phyloP scores from a whole-genome alignment of 129 eudicot genomes.

The Tagetes patula region DNA sequence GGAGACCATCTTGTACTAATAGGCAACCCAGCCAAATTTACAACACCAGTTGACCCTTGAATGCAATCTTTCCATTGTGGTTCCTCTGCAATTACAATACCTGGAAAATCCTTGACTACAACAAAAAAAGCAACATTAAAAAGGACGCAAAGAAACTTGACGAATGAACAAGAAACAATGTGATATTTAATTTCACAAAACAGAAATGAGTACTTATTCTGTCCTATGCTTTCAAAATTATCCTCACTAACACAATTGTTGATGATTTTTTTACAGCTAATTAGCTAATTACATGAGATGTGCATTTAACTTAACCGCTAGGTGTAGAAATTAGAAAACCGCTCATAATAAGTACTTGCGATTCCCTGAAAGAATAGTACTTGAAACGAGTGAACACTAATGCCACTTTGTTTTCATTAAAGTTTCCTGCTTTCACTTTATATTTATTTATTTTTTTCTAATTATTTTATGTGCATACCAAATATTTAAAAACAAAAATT shows the following conservation, averaged over 20 bases:
- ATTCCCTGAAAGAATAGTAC: background rate
- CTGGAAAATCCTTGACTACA: conserved; percentile 79
- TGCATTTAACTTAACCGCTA: background rate
- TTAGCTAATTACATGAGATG: background rate
- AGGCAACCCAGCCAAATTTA: conserved; percentile 92
- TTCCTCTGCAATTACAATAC: conserved; percentile 85
- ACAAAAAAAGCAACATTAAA: conserved; percentile 5
- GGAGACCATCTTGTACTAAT: conserved; percentile 99
- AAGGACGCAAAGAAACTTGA: background rate
- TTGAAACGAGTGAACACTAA: background rate
- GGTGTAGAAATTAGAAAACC: background rate
- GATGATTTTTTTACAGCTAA: background rate
- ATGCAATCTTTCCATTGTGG: conserved; percentile 84
- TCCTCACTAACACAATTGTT: background rate
- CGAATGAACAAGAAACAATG: background rate
- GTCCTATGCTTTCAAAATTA: background rate
- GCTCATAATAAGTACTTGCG: background rate
- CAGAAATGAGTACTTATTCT: background rate
- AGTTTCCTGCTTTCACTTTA: background rate
- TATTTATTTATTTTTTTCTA: background rate
- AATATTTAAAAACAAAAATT: background rate
- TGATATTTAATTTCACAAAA: conserved; percentile 11
- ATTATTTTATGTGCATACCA: background rate
- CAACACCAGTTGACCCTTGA: conserved; percentile 88
- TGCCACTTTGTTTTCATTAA: background rate